Evolutionary conservation across 1,284 basidiomycete species (phyloP).

Genomic region (Pseudozyma tsukubaensis): DNA sequence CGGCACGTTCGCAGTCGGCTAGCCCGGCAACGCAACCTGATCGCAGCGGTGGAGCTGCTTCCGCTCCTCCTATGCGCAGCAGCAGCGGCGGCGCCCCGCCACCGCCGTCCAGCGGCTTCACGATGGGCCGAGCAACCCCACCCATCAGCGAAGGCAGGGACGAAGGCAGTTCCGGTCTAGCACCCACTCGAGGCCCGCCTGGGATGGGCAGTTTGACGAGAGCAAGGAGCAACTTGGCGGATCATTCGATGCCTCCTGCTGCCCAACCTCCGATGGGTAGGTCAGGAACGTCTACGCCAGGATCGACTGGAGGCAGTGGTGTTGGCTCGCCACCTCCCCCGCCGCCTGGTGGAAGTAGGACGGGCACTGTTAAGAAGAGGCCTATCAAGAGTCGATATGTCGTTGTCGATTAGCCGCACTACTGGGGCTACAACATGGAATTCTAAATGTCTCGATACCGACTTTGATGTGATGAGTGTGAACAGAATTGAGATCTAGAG

Average conservation of each 20-base stretch:
- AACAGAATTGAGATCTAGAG: no score
- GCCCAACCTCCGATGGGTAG: constrained; percentile 46
- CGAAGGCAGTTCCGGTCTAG: constrained; percentile 34
- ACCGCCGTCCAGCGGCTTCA: constrained; percentile 21
- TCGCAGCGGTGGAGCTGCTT: constrained; percentile 28
- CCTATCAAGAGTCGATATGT: constrained; percentile 67
- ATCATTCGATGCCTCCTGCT: constrained; percentile 57
- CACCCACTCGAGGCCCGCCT: constrained; percentile 22
- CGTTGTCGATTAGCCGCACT: constrained; percentile 53
- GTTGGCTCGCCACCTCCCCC: constrained; percentile 37
- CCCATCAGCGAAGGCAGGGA: constrained; percentile 48
- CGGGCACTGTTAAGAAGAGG: constrained; percentile 61
- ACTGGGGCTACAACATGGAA: neutral
- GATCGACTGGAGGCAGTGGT: no score
- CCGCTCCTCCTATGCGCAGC: constrained; percentile 41
- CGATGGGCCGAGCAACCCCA: constrained; percentile 36
- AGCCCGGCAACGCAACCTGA: constrained; percentile 57
- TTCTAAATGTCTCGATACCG: neutral
- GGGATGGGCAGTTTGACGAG: constrained; percentile 31
- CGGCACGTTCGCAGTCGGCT: constrained; percentile 51
- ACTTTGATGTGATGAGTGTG: no score
- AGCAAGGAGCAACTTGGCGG: constrained; percentile 58
- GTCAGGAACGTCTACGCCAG: constrained; percentile 26
- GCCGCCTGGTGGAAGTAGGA: constrained; percentile 36
- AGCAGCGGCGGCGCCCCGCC: no score